These are phyloP conservation scores for Phytophthora kernoviae DNA, from an alignment of 352 stramenopile genomes.

Conservation along the genomic window DNA sequence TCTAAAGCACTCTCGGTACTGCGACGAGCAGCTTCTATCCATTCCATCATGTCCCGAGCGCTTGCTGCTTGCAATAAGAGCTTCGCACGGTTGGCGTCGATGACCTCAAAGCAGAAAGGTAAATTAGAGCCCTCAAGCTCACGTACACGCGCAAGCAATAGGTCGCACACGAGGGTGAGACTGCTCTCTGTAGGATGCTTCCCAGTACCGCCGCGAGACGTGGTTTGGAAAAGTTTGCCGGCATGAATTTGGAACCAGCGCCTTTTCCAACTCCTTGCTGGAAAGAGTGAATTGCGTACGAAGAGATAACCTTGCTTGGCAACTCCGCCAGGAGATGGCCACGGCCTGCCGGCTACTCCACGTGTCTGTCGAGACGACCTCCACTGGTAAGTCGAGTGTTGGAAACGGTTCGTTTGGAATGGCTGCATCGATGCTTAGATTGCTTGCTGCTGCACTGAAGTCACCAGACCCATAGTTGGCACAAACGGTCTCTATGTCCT, in stretches of 20 bases:
- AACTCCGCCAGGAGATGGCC: constrained; percentile 32
- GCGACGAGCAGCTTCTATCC: constrained; percentile 79
- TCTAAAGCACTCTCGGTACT: constrained; percentile 86
- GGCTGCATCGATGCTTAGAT: constrained; percentile 20
- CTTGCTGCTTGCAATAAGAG: constrained; percentile 79
- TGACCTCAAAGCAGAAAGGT: constrained; percentile 84
- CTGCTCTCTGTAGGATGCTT: constrained; percentile 69
- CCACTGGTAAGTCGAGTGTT: constrained; percentile 69
- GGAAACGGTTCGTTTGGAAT: constrained; percentile 32
- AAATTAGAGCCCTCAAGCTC: constrained; percentile 55
- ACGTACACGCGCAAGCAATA: constrained; percentile 82
- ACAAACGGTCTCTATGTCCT: constrained; percentile 49
- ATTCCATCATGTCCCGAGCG: constrained; percentile 74
- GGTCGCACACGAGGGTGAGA: constrained; percentile 76
- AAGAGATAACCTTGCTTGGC: constrained; percentile 88
- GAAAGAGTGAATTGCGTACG: constrained; percentile 85
- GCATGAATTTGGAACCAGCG: constrained; percentile 89
- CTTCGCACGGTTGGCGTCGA: constrained; percentile 81
- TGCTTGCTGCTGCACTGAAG: constrained; percentile 6
- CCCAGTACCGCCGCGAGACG: constrained; percentile 35
- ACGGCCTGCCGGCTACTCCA: constrained; percentile 50
- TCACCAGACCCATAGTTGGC: constrained; percentile 20
- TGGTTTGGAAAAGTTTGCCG: constrained; percentile 84
- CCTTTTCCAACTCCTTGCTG: constrained; percentile 83
- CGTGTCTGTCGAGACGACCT: constrained; percentile 79